Evolutionary conservation across 2,329 filamentous ascomycete genomes (phyloP).

Genomic region (Aspergillus hortae): DNA sequence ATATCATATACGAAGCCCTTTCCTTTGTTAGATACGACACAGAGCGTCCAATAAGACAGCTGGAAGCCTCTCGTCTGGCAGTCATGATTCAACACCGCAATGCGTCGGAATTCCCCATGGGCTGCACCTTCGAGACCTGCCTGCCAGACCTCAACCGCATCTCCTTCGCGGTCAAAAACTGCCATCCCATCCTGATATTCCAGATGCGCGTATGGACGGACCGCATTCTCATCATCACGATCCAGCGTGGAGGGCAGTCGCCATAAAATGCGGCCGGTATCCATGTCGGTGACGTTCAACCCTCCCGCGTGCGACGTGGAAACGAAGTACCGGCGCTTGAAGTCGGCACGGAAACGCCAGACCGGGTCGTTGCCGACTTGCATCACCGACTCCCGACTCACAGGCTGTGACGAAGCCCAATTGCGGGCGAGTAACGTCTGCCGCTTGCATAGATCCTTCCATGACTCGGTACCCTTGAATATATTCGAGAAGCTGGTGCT

Average conservation of each 20-base stretch:
- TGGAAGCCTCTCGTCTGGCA: constrained; percentile 46
- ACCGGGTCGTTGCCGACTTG: constrained; percentile 41
- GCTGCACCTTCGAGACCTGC: constrained; percentile 30
- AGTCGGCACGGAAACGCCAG: constrained; percentile 47
- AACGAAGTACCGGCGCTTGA: constrained; percentile 45
- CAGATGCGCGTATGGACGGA: constrained; percentile 45
- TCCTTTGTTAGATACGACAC: constrained; percentile 44
- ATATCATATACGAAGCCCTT: constrained; percentile 47
- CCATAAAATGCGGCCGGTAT: constrained; percentile 41
- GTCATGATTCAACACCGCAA: constrained; percentile 41
- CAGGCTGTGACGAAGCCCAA: constrained; percentile 34
- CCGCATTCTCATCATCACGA: constrained; percentile 22
- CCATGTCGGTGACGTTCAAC: constrained; percentile 46
- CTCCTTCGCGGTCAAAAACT: constrained; percentile 44
- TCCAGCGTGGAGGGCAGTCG: constrained; percentile 26
- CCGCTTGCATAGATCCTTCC: constrained; percentile 45
- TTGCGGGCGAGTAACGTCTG: constrained; percentile 38
- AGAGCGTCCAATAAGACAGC: constrained; percentile 42
- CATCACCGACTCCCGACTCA: constrained; percentile 38
- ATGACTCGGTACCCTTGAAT: constrained; percentile 34
- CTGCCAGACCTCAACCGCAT: constrained; percentile 46
- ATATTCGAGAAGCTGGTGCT: constrained; percentile 29
- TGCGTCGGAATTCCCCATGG: constrained; percentile 39
- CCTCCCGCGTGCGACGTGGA: constrained; percentile 47
- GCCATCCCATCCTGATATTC: constrained; percentile 48